phyloP scores from a whole-genome alignment of 177 flowering plant species.

The Telopea speciosissima region DNA sequence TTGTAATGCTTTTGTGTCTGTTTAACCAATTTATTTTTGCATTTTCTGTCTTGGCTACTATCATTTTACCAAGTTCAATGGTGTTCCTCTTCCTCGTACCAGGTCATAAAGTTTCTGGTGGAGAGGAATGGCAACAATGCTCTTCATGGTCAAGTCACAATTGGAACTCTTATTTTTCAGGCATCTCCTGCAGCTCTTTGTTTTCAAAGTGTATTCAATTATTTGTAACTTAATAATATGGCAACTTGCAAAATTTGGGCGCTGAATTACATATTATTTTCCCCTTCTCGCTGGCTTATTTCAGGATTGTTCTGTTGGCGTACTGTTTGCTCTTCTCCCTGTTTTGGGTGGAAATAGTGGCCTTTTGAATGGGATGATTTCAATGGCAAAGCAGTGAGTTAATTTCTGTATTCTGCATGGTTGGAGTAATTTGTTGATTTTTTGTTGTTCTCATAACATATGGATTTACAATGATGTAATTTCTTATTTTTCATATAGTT shows the following conservation, averaged over 20 bases:
- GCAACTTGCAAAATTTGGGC: not conserved
- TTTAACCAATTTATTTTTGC: not conserved
- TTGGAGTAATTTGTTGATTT: too few relatives aligned
- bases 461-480: too few relatives aligned
- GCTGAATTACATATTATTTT: not conserved
- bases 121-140: constrained; percentile 59
- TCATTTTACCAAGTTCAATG: not conserved
- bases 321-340: constrained; percentile 94
- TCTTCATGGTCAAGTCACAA: constrained; percentile 92
- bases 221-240: constrained; percentile 2
- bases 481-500: too few relatives aligned
- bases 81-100: constrained; percentile 12
- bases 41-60: not conserved
- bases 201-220: not conserved
- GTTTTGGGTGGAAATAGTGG: constrained; percentile 94
- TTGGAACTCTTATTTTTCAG: constrained; percentile 95
- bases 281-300: constrained; percentile 13
- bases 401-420: not conserved
- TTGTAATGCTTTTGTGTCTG: constrained; percentile 41
- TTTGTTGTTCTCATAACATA: too few relatives aligned
- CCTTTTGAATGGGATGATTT: constrained; percentile 60
- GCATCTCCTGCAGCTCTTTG: constrained; percentile 26
- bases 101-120: constrained; percentile 84
- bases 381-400: constrained; percentile 85
- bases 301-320: constrained; percentile 99